These are phyloP conservation scores for Daucus carota DNA, from an alignment of 129 eudicot genomes.

Conservation along the genomic window DH1_v3.0 NC_030388.2:28442501-28443000, in stretches of 20 bases:
- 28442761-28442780: constrained; percentile 43
- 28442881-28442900: constrained; percentile 1
- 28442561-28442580: background rate
- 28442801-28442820: constrained; percentile 36
- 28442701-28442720: constrained; percentile 44
- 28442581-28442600: constrained; percentile 34
- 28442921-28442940: constrained; percentile 51
- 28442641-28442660: constrained; percentile 39
- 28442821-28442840: background rate
- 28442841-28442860: background rate
- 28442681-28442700: constrained; percentile 42
- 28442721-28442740: constrained; percentile 43
- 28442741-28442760: constrained; percentile 54
- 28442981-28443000: constrained; percentile 34
- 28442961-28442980: background rate
- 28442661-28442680: constrained; percentile 51
- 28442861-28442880: too few relatives aligned
- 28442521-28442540: background rate
- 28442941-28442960: constrained; percentile 60
- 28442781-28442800: constrained; percentile 57
- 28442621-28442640: constrained; percentile 45
- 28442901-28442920: constrained; percentile 33
- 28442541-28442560: background rate
- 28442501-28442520: background rate
- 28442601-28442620: constrained; percentile 97